Evolutionary conservation across 2,329 filamentous ascomycete species (phyloP).

Genomic region (Beauveria varroae): DNA sequence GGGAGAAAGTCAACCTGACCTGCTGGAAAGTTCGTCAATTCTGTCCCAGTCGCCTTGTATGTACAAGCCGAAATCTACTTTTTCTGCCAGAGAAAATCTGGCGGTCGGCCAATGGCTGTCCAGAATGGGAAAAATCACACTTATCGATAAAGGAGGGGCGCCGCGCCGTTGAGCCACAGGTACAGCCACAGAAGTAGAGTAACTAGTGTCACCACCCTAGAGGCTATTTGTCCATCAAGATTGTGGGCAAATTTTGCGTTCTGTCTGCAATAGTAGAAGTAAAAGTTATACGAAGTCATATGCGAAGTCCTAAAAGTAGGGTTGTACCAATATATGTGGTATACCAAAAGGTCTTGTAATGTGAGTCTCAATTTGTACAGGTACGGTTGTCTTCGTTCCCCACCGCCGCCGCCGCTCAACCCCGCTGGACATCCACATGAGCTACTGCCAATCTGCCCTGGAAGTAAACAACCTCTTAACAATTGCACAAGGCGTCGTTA

Average conservation of each 20-base stretch:
- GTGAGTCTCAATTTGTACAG: background rate
- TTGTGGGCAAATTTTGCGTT: background rate
- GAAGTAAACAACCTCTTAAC: slow-evolving; percentile 4
- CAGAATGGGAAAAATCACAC: slow-evolving; percentile 15
- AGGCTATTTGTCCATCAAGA: background rate
- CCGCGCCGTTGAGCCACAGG: slow-evolving; percentile 5
- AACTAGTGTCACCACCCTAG: background rate
- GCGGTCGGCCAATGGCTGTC: slow-evolving; percentile 9
- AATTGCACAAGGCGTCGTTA: background rate
- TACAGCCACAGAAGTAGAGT: slow-evolving; percentile 2
- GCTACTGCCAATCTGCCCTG: background rate
- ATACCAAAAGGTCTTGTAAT: background rate
- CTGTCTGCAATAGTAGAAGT: no score
- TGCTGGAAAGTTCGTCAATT: background rate
- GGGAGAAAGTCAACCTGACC: background rate
- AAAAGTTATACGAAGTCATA: background rate
- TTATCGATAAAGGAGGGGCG: slow-evolving; percentile 25
- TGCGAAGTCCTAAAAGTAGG: background rate
- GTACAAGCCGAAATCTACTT: background rate
- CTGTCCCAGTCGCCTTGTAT: background rate
- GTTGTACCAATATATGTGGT: no score
- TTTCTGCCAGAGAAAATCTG: slow-evolving; percentile 4
- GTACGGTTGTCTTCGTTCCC: background rate
- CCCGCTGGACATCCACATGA: slow-evolving; percentile 6
- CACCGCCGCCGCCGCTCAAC: background rate